Evolutionary conservation across 148 eudicot genomes (phyloP).

Genomic region (Cornus suecica): DNA sequence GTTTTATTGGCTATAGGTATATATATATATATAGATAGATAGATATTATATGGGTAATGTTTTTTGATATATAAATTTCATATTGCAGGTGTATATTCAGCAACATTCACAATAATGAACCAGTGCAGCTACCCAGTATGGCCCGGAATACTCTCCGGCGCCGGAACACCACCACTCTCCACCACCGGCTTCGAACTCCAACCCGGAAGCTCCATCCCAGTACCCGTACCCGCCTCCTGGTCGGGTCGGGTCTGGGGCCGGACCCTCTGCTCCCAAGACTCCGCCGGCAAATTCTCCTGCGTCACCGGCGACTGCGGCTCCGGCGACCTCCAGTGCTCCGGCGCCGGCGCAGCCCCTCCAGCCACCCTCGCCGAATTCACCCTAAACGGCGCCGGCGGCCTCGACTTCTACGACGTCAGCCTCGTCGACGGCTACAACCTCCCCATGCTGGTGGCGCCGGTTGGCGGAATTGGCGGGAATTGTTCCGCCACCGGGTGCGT

Average conservation of each 20-base stretch:
- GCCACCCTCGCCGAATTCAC: slow-evolving; percentile 88
- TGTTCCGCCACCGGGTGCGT: slow-evolving; percentile 55
- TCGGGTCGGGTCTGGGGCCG: slow-evolving; percentile 93
- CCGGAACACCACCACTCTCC: slow-evolving; percentile 60
- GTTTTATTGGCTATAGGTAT: too few relatives aligned
- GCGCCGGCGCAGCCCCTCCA: slow-evolving; percentile 66
- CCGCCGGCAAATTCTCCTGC: slow-evolving; percentile 53
- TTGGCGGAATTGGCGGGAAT: slow-evolving; percentile 49
- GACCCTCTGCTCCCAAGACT: slow-evolving; percentile 47
- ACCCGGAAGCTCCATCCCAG: slow-evolving; percentile 30
- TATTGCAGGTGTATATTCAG: slow-evolving; percentile 40
- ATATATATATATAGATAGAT: too few relatives aligned
- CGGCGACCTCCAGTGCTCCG: slow-evolving; percentile 47
- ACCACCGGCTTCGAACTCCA: slow-evolving; percentile 60
- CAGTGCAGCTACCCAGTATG: slow-evolving; percentile 62
- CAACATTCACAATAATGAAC: slow-evolving; percentile 65
- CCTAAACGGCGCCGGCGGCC: slow-evolving; percentile 49
- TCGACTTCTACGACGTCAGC: slow-evolving; percentile 87
- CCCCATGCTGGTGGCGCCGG: slow-evolving; percentile 50
- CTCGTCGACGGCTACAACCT: slow-evolving; percentile 84
- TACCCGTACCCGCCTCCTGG: slow-evolving; percentile 55
- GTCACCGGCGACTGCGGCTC: slow-evolving; percentile 67
- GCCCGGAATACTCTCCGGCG: slow-evolving; percentile 73
- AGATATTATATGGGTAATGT: neutral
- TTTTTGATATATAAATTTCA: neutral